These are phyloP conservation scores for Ascochyta lentis DNA, from an alignment of 2,329 filamentous ascomycete species.

Conservation along the genomic window DNA sequence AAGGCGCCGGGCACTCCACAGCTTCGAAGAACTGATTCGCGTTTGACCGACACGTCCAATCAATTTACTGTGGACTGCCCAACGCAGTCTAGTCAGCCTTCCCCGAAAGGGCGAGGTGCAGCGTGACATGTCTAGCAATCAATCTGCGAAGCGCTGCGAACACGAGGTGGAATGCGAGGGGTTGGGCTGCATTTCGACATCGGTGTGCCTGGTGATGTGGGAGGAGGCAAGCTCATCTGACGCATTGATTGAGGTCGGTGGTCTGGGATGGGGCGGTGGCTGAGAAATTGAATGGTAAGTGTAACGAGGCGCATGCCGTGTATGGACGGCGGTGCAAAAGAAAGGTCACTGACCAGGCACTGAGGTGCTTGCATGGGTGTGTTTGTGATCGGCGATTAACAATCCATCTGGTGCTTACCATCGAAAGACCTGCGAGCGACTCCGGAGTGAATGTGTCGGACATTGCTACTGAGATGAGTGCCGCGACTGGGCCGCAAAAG, in stretches of 20 bases:
- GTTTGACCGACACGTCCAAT: background rate
- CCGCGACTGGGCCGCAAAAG: constrained; percentile 7
- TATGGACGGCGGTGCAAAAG: background rate
- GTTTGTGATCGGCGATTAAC: constrained; percentile 12
- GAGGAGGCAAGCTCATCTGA: background rate
- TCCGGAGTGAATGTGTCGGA: background rate
- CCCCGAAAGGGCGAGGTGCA: constrained; percentile 7
- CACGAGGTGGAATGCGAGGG: constrained; percentile 12
- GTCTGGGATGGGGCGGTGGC: background rate
- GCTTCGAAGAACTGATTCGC: background rate
- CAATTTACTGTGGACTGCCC: constrained; percentile 9
- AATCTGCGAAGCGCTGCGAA: constrained; percentile 12
- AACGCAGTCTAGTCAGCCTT: background rate
- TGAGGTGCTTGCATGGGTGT: constrained; percentile 1
- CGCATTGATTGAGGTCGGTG: too few species aligned
- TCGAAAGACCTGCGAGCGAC: constrained; percentile 1
- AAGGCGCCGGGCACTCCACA: background rate
- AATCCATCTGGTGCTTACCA: background rate
- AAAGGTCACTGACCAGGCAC: constrained; percentile 11
- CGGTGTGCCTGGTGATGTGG: background rate
- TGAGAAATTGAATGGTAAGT: background rate
- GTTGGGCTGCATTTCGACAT: constrained; percentile 2
- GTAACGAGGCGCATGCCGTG: background rate
- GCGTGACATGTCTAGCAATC: constrained; percentile 8
- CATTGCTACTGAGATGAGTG: background rate